phyloP scores from a whole-genome alignment of 257 asterid species.

The Apocynum venetum region DNA sequence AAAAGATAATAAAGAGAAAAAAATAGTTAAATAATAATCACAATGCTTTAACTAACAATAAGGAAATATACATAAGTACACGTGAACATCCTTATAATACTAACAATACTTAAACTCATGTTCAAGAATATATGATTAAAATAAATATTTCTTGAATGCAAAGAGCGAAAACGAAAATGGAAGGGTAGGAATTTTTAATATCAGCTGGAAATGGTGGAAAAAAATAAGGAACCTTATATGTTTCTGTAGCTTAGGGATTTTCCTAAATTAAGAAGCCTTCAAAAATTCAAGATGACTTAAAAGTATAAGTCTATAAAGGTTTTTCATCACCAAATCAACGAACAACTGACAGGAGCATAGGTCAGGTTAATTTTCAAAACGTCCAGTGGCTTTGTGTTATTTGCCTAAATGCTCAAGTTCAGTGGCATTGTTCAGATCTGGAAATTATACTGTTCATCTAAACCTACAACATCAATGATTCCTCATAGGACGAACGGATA shows the following conservation, averaged over 20 bases:
- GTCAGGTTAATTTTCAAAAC: background rate
- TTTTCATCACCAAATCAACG: background rate
- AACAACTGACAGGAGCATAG: background rate
- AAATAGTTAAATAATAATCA: background rate
- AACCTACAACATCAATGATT: background rate
- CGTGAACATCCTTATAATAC: background rate
- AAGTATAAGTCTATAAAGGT: background rate
- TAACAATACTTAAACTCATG: too few relatives aligned
- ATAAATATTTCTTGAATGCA: background rate
- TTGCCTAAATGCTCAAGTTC: background rate
- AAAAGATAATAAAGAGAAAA: background rate
- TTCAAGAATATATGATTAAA: too few relatives aligned
- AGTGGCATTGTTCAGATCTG: background rate
- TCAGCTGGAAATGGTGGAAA: background rate
- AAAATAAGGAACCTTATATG: background rate
- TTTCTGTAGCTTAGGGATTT: background rate
- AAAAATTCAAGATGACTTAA: background rate
- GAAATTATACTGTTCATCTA: background rate
- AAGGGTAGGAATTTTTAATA: background rate
- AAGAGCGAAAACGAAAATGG: background rate
- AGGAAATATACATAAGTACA: background rate
- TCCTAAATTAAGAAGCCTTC: too few relatives aligned
- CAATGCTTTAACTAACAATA: background rate
- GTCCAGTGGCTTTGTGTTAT: background rate
- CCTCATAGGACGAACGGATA: background rate